Conservation (phyloP, 2,329 filamentous ascomycete genomes). For the Paramyrothecium roridum region DNA sequence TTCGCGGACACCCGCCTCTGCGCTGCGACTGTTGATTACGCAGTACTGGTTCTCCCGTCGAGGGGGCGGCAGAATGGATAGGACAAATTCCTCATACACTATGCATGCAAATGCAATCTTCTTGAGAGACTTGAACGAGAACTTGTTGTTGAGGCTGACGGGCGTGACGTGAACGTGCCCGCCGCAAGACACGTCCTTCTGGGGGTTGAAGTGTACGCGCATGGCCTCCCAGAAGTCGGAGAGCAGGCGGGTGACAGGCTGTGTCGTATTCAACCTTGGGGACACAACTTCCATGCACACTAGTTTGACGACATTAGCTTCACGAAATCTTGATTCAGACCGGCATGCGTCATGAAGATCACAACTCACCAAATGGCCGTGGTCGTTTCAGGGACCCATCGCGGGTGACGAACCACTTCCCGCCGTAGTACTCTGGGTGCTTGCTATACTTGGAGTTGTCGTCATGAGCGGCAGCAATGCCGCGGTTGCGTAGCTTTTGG, state of each 20-base stretch:
- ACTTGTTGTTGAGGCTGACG: slow-evolving; percentile 26
- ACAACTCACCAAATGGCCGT: slow-evolving; percentile 28
- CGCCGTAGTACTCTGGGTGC: slow-evolving; percentile 37
- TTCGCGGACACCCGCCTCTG: slow-evolving; percentile 23
- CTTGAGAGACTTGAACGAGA: slow-evolving; percentile 30
- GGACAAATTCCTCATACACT: slow-evolving; percentile 30
- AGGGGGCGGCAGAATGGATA: slow-evolving; percentile 23
- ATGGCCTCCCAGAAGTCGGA: slow-evolving; percentile 38
- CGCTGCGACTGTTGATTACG: slow-evolving; percentile 25
- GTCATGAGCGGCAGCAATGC: slow-evolving; percentile 32
- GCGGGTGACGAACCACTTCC: slow-evolving; percentile 38
- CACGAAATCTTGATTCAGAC: not conserved
- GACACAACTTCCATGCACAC: slow-evolving; percentile 40
- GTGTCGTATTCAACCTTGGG: slow-evolving; percentile 31
- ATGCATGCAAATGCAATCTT: slow-evolving; percentile 32
- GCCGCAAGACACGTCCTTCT: slow-evolving; percentile 30
- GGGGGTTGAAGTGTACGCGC: slow-evolving; percentile 35
- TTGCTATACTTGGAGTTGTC: slow-evolving; percentile 35
- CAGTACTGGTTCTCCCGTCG: slow-evolving; percentile 34
- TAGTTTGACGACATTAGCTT: slow-evolving; percentile 6
- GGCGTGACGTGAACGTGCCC: slow-evolving; percentile 38
- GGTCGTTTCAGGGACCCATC: slow-evolving; percentile 36
- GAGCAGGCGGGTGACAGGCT: slow-evolving; percentile 26
- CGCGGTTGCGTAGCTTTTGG: slow-evolving; percentile 33
- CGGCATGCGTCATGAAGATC: not conserved